Evolutionary conservation across 805 yeast species (phyloP), one percentile per base, ranked within the genome.

Genomic region (Kuraishia cidri): DNA sequence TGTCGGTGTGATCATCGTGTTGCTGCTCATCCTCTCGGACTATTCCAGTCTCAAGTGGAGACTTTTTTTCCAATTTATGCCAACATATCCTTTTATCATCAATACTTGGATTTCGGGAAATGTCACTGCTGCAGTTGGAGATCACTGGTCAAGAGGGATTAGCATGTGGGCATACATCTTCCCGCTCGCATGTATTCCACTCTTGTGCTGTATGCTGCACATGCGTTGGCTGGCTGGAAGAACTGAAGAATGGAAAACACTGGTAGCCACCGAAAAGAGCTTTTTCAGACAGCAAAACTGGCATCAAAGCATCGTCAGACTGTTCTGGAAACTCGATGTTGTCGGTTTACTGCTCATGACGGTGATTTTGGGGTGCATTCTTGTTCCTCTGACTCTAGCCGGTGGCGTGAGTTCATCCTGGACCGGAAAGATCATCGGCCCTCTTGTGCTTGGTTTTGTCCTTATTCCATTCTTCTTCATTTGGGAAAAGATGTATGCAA

Each of bases 81-180:
- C 88, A 16, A 72, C 85, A 4, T 62, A 74, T 45, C 90, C 90
- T 2, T 78, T 69, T 45, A 72, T 82, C 45, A 75, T 83, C 54
- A 82, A 79, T 55, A 77, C 90, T 11, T 83, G 92, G 92, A 66
- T 80, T 36, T 56, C 77, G 19, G 90, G 86, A 47, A 60, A 75
- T 44, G 61, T 82, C 30, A 55, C 69, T n/a, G 41, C 51, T 6
- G 52, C 64, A 35, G 56, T 56, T 22, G n/a, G 42, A 13, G 16
- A 12, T 2, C 56, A 56, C 9, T 78, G 85, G 79, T 64, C 75
- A 9, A 81, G 88, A 88, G 79, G 79, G 45, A 72, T 79, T 43
- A 86, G 79, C 25, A 79, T 81, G 71, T 81, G 82, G 82, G 86
- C 87, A 2, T 75, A 78, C 44, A 78, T 81, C 41, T 71, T 75